phyloP scores from a whole-genome alignment of 352 stramenopile species.

The Peronospora farinosa region DNA sequence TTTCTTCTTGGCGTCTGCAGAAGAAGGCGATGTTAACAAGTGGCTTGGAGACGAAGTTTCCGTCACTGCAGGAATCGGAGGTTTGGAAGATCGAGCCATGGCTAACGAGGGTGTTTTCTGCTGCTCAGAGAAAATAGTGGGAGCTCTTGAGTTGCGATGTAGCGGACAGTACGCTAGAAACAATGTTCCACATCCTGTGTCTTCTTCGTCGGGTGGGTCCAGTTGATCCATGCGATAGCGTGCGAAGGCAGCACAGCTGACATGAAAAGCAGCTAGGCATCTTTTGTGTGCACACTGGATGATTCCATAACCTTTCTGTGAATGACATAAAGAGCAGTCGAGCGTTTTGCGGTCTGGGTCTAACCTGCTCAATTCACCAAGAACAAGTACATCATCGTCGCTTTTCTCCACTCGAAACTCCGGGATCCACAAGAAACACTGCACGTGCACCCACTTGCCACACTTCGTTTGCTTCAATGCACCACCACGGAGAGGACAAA shows the following conservation, averaged over 20 bases:
- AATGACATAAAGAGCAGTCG: slow-evolving; percentile 67
- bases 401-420: slow-evolving; percentile 51
- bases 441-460: slow-evolving; percentile 72
- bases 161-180: slow-evolving; percentile 68
- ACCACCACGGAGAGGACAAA: slow-evolving; percentile 61
- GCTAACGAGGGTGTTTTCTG: slow-evolving; percentile 7
- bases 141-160: slow-evolving; percentile 38
- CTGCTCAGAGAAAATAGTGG: slow-evolving; percentile 4
- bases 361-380: slow-evolving; percentile 43
- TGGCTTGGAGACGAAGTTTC: slow-evolving; percentile 39
- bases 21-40: slow-evolving; percentile 42
- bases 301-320: slow-evolving; percentile 43
- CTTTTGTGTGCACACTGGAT: slow-evolving; percentile 75
- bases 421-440: slow-evolving; percentile 84
- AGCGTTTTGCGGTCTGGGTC: slow-evolving; percentile 60
- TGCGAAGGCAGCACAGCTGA: slow-evolving; percentile 62
- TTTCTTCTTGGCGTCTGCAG: slow-evolving; percentile 44
- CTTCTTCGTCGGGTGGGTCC: slow-evolving; percentile 30
- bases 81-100: slow-evolving; percentile 3
- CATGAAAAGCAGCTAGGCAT: slow-evolving; percentile 73
- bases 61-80: slow-evolving; percentile 14
- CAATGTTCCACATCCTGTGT: slow-evolving; percentile 35
- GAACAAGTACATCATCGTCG: slow-evolving; percentile 26
- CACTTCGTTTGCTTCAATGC: slow-evolving; percentile 60
- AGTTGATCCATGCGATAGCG: slow-evolving; percentile 56